These are phyloP conservation scores for Rhazya stricta DNA, from an alignment of 257 asterid species.

Conservation along the genomic window DNA sequence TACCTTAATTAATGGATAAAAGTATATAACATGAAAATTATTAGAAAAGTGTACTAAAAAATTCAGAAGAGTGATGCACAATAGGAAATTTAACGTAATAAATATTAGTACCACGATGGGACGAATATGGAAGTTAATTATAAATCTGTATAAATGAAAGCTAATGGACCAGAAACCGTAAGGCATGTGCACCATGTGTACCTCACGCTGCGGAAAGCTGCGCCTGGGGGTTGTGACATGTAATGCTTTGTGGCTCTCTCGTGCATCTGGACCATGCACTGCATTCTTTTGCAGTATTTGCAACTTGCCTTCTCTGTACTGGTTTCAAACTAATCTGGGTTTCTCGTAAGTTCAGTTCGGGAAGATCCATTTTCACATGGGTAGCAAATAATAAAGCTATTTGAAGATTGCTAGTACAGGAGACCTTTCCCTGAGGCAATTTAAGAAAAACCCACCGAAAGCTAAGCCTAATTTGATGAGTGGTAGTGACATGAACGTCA, in stretches of 20 bases:
- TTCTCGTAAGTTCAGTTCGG: no score
- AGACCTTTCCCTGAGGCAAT: no score
- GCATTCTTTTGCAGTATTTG: not conserved
- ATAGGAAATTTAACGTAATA: conserved; percentile 2
- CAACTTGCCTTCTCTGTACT: conserved; percentile 15
- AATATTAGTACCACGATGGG: conserved; percentile 15
- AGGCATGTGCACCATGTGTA: conserved; percentile 22
- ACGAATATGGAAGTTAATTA: conserved; percentile 4
- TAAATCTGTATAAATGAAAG: conserved; percentile 6
- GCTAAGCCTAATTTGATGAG: no score
- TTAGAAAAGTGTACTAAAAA: no score
- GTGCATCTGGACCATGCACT: conserved; percentile 28
- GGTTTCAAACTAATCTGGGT: no score
- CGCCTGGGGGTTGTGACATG: conserved; percentile 11
- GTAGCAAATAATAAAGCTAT: no score
- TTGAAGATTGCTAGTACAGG: no score
- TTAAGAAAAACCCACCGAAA: no score
- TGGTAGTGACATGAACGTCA: no score
- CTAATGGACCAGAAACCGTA: conserved; percentile 20
- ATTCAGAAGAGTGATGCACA: not conserved
- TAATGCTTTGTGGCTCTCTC: conserved; percentile 20
- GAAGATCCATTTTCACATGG: no score
- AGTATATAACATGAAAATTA: no score
- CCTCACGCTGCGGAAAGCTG: conserved; percentile 19
- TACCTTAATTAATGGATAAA: no score